Conservation (phyloP, 108 stramenopile genomes). For the Cyclotella atomus region DNA sequence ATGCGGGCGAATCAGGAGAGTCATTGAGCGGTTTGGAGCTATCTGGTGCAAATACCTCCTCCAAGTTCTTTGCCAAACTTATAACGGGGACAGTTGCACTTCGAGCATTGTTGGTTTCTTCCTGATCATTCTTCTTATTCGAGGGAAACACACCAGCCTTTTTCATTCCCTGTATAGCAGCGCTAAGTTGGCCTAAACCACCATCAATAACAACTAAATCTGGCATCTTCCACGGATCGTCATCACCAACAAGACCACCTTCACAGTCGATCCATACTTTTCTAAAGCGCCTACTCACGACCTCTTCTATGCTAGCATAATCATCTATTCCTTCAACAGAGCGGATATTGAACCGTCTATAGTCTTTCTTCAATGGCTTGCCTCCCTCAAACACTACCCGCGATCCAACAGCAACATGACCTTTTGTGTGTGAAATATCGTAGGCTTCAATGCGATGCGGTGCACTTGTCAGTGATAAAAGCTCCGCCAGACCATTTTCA, state of each 20-base stretch:
- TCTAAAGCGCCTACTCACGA: slow-evolving; percentile 62
- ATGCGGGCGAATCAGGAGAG: slow-evolving; percentile 51
- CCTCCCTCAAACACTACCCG: slow-evolving; percentile 78
- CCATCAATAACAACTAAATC: slow-evolving; percentile 84
- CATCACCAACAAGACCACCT: slow-evolving; percentile 26
- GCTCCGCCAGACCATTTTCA: slow-evolving; percentile 1
- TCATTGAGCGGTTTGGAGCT: slow-evolving; percentile 46
- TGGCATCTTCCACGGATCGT: slow-evolving; percentile 65
- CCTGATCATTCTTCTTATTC: neutral
- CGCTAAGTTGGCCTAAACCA: slow-evolving; percentile 74
- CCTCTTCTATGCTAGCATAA: slow-evolving; percentile 74
- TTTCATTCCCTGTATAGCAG: slow-evolving; percentile 71
- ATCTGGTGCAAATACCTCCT: neutral
- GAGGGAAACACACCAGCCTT: slow-evolving; percentile 40
- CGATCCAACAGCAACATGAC: slow-evolving; percentile 61
- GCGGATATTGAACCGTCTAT: slow-evolving; percentile 70
- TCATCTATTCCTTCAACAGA: slow-evolving; percentile 60
- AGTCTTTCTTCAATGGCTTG: slow-evolving; percentile 49
- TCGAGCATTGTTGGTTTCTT: neutral
- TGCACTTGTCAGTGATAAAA: slow-evolving; percentile 47
- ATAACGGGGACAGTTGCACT: neutral
- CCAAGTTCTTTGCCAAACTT: neutral
- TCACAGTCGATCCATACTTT: slow-evolving; percentile 34
- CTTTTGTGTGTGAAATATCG: slow-evolving; percentile 80
- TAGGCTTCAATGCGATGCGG: slow-evolving; percentile 75